A percentile compares a stretch with the other conserved stretches of the same genome.
phyloP scores from a whole-genome alignment of 176 grass and related monocot species.

The Carex myosuroides region DNA sequence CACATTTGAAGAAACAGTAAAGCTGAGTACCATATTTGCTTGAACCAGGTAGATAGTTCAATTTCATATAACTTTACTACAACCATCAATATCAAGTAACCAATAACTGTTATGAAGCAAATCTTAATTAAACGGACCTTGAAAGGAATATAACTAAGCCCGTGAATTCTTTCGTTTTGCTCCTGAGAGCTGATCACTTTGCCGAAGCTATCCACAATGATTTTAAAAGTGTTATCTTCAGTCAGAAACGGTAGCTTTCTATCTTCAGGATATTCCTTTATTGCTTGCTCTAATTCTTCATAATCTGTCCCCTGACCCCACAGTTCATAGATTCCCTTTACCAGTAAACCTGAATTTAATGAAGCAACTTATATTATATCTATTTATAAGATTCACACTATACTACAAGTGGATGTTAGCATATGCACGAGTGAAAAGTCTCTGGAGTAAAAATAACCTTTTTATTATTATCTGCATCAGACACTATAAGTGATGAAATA shows the following conservation, averaged over 20 bases:
- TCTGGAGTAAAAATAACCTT: not conserved
- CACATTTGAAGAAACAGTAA: not conserved
- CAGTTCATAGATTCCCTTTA: constrained; percentile 92
- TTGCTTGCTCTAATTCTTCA: constrained; percentile 63
- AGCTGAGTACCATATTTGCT: not conserved
- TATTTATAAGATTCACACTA: not conserved
- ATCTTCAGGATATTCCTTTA: constrained; percentile 65
- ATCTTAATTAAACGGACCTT: constrained; percentile 23
- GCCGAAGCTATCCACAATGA: constrained; percentile 71
- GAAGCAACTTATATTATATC: not conserved
- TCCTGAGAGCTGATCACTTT: constrained; percentile 81
- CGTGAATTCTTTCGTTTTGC: constrained; percentile 72
- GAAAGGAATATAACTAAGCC: constrained; percentile 82
- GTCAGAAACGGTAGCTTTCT: constrained; percentile 70
- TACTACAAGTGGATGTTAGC: not conserved
- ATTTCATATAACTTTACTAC: not conserved
- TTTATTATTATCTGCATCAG: not conserved
- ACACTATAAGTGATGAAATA: not conserved
- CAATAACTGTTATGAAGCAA: not conserved
- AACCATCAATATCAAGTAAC: not conserved
- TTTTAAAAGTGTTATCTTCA: constrained; percentile 71
- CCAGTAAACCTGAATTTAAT: constrained; percentile 46
- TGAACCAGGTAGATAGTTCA: not conserved
- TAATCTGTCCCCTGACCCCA: constrained; percentile 80
- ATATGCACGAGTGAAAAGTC: not conserved